Percentiles rank a stretch among this genome's conserved stretches.
Evolutionary conservation across 2,329 filamentous ascomycete species (phyloP).

Genomic region (Fusarium tricinctum): DNA sequence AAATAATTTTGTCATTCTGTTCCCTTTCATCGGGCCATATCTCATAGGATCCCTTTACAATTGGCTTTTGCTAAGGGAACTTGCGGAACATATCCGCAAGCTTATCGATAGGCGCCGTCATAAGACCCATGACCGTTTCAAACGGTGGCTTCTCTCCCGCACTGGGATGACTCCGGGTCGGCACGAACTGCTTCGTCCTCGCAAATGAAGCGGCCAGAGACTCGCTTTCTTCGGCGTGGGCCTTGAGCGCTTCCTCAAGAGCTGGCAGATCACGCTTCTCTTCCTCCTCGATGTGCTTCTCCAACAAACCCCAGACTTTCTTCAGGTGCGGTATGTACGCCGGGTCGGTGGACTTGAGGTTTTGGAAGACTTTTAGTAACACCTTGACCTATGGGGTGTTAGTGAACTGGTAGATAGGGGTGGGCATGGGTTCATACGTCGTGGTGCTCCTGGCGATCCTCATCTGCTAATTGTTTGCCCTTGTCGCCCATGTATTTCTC

Average conservation of each 20-base stretch:
- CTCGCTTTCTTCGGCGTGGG: slow-evolving; percentile 47
- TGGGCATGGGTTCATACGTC: not conserved
- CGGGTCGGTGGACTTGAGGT: slow-evolving; percentile 55
- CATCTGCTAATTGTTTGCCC: slow-evolving; percentile 61
- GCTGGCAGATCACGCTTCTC: slow-evolving; percentile 63
- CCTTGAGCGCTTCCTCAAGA: slow-evolving; percentile 60
- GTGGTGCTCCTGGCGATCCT: slow-evolving; percentile 64
- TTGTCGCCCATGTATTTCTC: slow-evolving; percentile 61
- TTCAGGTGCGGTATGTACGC: slow-evolving; percentile 61
- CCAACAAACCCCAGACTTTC: slow-evolving; percentile 59
- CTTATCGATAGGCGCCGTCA: slow-evolving; percentile 70
- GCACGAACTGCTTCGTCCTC: slow-evolving; percentile 68
- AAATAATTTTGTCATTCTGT: no score
- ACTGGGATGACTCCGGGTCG: slow-evolving; percentile 65
- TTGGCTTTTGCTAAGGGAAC: slow-evolving; percentile 54
- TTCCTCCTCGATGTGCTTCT: slow-evolving; percentile 64
- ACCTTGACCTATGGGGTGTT: slow-evolving; percentile 62
- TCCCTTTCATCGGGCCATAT: no score
- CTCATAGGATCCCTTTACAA: not conserved
- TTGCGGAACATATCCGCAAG: slow-evolving; percentile 68
- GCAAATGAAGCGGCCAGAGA: slow-evolving; percentile 58
- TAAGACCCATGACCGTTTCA: slow-evolving; percentile 66
- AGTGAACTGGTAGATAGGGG: not conserved
- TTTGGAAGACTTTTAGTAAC: slow-evolving; percentile 64
- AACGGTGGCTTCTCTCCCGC: slow-evolving; percentile 67